phyloP scores from a whole-genome alignment of 2,329 filamentous ascomycete species.

The Chrysoporthe puriensis region DNA sequence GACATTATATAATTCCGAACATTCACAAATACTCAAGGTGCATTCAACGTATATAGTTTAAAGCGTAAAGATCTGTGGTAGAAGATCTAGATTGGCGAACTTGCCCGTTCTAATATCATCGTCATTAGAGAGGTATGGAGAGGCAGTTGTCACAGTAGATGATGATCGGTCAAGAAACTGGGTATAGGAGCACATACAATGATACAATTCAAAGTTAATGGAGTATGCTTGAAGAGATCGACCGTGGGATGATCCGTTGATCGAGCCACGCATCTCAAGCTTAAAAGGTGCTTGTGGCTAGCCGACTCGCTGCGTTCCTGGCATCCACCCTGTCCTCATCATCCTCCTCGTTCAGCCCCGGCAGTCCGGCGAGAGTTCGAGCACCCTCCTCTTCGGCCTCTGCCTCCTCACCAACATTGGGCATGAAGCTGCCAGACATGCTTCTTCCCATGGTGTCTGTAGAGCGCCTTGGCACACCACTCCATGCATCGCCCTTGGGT shows the following conservation, averaged over 20 bases:
- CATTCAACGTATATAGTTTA: neutral
- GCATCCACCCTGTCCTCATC: slow-evolving; percentile 95
- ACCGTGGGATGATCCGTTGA: neutral
- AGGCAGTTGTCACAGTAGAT: neutral
- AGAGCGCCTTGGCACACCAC: slow-evolving; percentile 81
- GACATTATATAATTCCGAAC: neutral
- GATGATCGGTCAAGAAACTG: neutral
- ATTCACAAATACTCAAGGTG: neutral
- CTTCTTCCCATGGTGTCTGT: slow-evolving; percentile 75
- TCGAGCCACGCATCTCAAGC: slow-evolving; percentile 16
- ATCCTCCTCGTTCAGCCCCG: slow-evolving; percentile 74
- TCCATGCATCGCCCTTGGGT: slow-evolving; percentile 98
- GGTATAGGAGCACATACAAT: slow-evolving; percentile 26
- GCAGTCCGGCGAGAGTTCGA: slow-evolving; percentile 43
- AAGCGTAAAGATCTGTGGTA: neutral
- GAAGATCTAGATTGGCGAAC: neutral
- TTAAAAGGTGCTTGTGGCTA: slow-evolving; percentile 93
- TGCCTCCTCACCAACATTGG: slow-evolving; percentile 67
- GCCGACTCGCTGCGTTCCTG: slow-evolving; percentile 87
- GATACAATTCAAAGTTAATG: slow-evolving; percentile 25
- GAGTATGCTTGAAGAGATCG: slow-evolving; percentile 19
- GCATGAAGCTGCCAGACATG: slow-evolving; percentile 72
- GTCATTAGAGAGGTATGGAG: neutral
- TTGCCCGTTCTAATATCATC: neutral
- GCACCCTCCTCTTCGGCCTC: slow-evolving; percentile 48